phyloP scores from a whole-genome alignment of 2,329 filamentous ascomycete genomes.

The Lachnum nothofagi region DNA sequence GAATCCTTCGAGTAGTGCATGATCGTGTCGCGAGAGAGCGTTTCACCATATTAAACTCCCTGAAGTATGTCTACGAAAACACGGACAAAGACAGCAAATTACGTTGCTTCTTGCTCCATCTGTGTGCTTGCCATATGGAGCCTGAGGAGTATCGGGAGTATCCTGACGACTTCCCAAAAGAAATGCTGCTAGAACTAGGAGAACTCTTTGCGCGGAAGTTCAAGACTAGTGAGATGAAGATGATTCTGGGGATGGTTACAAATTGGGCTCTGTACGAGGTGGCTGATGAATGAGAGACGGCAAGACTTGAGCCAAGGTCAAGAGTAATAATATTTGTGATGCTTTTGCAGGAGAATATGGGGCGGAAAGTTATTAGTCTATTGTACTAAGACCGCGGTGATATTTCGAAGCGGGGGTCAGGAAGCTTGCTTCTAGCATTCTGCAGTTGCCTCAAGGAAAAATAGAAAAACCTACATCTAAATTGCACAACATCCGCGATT shows the following conservation, averaged over 20 bases:
- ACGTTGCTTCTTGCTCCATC: background rate
- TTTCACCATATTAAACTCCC: background rate
- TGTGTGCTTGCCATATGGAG: background rate
- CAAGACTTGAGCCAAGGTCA: no score
- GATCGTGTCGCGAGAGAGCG: background rate
- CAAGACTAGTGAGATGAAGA: background rate
- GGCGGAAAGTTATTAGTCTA: no score
- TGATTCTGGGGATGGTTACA: background rate
- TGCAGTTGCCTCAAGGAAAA: no score
- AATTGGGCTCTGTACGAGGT: background rate
- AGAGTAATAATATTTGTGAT: no score
- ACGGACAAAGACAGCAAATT: background rate
- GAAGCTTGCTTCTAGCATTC: no score
- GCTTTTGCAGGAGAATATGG: no score
- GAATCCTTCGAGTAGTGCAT: background rate
- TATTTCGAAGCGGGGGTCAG: no score
- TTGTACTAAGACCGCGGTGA: no score
- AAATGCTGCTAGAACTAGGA: slow-evolving; percentile 2
- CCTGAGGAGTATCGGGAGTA: background rate
- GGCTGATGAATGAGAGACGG: background rate
- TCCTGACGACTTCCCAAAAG: background rate
- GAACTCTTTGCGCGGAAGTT: background rate
- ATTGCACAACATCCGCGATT: no score
- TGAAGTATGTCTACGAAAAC: background rate
- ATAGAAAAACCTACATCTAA: no score